Base-by-base conservation (phyloP, 495 filamentous ascomycete genomes). In the Trichoderma erinaceum region DNA sequence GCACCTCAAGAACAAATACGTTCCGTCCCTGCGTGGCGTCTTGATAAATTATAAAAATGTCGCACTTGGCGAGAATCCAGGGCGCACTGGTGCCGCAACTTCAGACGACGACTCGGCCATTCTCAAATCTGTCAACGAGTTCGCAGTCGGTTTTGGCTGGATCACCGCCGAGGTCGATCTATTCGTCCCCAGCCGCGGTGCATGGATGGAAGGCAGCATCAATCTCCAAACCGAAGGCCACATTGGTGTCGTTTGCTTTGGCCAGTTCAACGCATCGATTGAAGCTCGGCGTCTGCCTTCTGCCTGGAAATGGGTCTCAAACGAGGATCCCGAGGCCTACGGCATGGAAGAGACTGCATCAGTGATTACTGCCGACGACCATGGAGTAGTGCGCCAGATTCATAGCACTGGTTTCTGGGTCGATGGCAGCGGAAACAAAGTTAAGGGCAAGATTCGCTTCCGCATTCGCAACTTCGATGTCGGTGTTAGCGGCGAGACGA, bases 341-440 rank as follows among this genome's bases (percentile, higher is more conserved):
- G 69, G 65, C 4, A 71, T 70, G n/a, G 72, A 71, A 35, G 75
- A 77, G 41, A 66, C 68, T 1, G 69, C 46, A 72, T 74, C 56
- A 70, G 73, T 32, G 70, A 77, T 66, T 18, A 66, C 65, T 10
- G 18, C 64, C 10, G 63, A 65, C 61, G 63, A 43, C 18, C 64
- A 64, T 21, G 65, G 48, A 35, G 41, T 27, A 3, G 41, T 68
- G 1, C 69, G 68, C 5, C 79, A 82, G 70, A 80, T 83, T 41
- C 79, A 81, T 69, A 77, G 78, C n/a, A 81, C 81, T 3, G 81
- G 81, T 13, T 82, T 82, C 68, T 84, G 81, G 81, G 73, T 79
- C 21, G 73, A 81, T 46, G 78, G 75, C 25, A 66, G 63, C 4
- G 77, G 77, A 4, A 66, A 67, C 15, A 79, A 75, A 58, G 72